These are phyloP conservation scores for Cyberlindnera petersonii DNA, from an alignment of 805 yeast genomes.

Conservation along the genomic window DNA sequence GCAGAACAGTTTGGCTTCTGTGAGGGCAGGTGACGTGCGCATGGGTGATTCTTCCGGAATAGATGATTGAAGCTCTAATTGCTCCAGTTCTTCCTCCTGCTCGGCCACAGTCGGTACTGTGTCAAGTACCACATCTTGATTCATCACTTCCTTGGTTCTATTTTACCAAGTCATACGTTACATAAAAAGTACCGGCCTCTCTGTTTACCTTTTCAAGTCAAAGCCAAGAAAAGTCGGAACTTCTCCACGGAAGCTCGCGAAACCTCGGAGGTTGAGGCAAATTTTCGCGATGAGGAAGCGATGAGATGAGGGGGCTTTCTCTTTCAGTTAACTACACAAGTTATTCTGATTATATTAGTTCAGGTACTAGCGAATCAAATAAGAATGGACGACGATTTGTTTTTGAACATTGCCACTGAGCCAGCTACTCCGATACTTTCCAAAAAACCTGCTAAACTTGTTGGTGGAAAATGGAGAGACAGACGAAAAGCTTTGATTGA, in stretches of 20 bases:
- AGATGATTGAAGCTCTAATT: slow-evolving; percentile 6
- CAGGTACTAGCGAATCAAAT: too few species aligned
- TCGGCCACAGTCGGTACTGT: neutral
- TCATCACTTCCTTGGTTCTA: neutral
- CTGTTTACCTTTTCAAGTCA: too few species aligned
- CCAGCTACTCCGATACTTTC: slow-evolving; percentile 19
- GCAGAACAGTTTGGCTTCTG: slow-evolving; percentile 11
- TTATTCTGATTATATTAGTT: too few species aligned
- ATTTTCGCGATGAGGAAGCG: slow-evolving; percentile 4
- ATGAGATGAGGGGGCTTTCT: neutral
- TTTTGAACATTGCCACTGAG: slow-evolving; percentile 64
- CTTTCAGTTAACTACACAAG: neutral
- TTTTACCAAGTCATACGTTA: too few species aligned
- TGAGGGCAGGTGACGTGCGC: neutral
- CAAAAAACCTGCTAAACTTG: slow-evolving; percentile 37
- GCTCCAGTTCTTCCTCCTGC: neutral
- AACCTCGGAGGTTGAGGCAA: too few species aligned
- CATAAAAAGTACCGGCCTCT: too few species aligned
- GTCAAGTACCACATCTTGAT: too few species aligned
- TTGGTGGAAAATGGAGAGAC: slow-evolving; percentile 83
- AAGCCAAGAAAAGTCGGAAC: neutral
- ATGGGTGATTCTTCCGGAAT: slow-evolving; percentile 11
- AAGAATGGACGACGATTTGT: slow-evolving; percentile 59
- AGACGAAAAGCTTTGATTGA: slow-evolving; percentile 45
- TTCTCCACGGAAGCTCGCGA: too few species aligned